phyloP scores from a whole-genome alignment of 2,329 filamentous ascomycete genomes.

The Podosphaera fusca region DNA sequence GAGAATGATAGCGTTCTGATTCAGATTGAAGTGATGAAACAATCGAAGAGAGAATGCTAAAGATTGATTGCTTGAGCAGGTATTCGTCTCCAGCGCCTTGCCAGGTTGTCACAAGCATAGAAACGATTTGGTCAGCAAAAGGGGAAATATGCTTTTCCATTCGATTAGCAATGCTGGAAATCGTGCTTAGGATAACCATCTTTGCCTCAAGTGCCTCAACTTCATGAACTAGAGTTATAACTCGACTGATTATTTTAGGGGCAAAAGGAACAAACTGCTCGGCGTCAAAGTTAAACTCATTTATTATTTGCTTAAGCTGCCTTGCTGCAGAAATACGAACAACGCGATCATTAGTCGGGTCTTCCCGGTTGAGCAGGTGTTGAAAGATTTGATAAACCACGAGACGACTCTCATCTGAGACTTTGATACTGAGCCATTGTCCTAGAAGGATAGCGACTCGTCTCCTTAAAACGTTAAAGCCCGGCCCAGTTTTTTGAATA shows the following conservation, averaged over 20 bases:
- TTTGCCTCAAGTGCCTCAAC: conserved; percentile 73
- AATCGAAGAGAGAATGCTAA: conserved; percentile 64
- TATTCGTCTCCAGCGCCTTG: conserved; percentile 56
- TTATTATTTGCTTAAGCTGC: conserved; percentile 56
- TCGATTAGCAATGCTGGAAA: conserved; percentile 56
- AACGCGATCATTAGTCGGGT: conserved; percentile 68
- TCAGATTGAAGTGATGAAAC: conserved; percentile 66
- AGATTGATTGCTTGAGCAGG: conserved; percentile 80
- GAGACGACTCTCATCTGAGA: conserved; percentile 41
- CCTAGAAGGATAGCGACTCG: conserved; percentile 74
- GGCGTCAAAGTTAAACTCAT: conserved; percentile 63
- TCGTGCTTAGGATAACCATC: conserved; percentile 69
- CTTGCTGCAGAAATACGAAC: conserved; percentile 79
- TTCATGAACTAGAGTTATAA: conserved; percentile 59
- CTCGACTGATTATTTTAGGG: conserved; percentile 42
- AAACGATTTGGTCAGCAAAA: conserved; percentile 61
- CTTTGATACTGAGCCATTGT: conserved; percentile 67
- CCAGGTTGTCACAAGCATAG: conserved; percentile 63
- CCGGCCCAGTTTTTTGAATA: conserved; percentile 36
- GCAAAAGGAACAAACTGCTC: conserved; percentile 58
- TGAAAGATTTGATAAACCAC: conserved; percentile 76
- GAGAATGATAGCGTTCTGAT: conserved; percentile 53
- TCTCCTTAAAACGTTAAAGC: conserved; percentile 64
- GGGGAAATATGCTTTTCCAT: conserved; percentile 49
- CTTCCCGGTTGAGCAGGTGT: conserved; percentile 56